Evolutionary conservation across 2,329 filamentous ascomycete genomes (phyloP).

Genomic region (Mycosphaerella sp.): DNA sequence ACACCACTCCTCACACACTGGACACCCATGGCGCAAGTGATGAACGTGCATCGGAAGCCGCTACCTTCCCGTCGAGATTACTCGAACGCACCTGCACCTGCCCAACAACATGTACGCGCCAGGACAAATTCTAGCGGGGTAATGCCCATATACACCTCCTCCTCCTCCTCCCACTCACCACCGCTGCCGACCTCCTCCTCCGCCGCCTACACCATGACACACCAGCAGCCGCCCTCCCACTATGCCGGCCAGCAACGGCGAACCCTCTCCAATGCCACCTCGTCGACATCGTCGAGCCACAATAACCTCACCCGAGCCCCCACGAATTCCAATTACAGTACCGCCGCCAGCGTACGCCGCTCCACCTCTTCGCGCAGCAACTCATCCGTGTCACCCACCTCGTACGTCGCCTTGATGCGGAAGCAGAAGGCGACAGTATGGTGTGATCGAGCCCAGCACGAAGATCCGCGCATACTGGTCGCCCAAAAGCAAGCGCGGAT

Average conservation of each 20-base stretch:
- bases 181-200: constrained; percentile 16
- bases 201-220: constrained; percentile 20
- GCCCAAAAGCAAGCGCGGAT: constrained; percentile 83
- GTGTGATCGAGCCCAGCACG: constrained; percentile 89
- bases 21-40: background rate
- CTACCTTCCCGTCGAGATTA: constrained; percentile 5
- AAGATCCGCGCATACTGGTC: constrained; percentile 76
- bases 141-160: constrained; percentile 25
- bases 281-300: constrained; percentile 59
- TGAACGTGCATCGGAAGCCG: constrained; percentile 7
- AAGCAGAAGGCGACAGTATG: constrained; percentile 98
- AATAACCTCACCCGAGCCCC: constrained; percentile 41
- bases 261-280: constrained; percentile 63
- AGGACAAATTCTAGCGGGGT: constrained; percentile 39
- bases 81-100: constrained; percentile 10
- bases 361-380: constrained; percentile 73
- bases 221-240: constrained; percentile 12
- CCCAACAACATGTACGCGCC: constrained; percentile 36
- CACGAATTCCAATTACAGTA: constrained; percentile 35
- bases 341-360: constrained; percentile 49
- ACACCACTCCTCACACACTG: background rate
- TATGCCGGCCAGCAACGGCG: constrained; percentile 35
- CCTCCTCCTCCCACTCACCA: constrained; percentile 19
- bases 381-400: constrained; percentile 52
- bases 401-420: constrained; percentile 91